phyloP scores from a whole-genome alignment of 2,329 filamentous ascomycete genomes.

The Delphinella strobiligena region DNA sequence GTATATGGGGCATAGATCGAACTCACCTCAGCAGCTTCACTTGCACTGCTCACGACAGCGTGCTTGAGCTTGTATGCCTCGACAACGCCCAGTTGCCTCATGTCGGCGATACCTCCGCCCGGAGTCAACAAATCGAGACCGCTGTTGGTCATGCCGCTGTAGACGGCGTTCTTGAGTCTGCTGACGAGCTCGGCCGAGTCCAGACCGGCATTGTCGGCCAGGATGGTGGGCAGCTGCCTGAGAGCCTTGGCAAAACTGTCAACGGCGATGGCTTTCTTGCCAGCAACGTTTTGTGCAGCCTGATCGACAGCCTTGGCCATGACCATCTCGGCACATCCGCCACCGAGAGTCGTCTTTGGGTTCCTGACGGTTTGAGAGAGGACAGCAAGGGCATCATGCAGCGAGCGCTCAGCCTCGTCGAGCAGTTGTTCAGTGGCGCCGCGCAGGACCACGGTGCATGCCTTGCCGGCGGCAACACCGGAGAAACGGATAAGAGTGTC shows the following conservation, averaged over 20 bases:
- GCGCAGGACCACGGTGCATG: conserved; percentile 91
- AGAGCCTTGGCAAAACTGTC: conserved; percentile 80
- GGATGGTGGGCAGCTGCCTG: conserved; percentile 86
- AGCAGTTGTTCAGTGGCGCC: conserved; percentile 94
- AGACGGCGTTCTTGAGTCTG: conserved; percentile 82
- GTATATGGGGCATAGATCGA: not conserved
- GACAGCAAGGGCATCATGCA: conserved; percentile 92
- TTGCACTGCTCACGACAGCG: conserved; percentile 93
- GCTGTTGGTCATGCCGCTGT: conserved; percentile 85
- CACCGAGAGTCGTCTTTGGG: conserved; percentile 84
- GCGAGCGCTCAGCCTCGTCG: conserved; percentile 88
- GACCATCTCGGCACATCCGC: conserved; percentile 94
- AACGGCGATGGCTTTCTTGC: conserved; percentile 92
- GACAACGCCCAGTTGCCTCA: conserved; percentile 88
- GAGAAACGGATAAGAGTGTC: conserved; percentile 97
- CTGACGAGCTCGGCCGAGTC: conserved; percentile 92
- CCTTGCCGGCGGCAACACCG: conserved; percentile 82
- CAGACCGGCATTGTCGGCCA: conserved; percentile 93
- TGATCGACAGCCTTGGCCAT: conserved; percentile 98
- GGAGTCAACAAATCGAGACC: conserved; percentile 81
- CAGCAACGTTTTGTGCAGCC: conserved; percentile 83
- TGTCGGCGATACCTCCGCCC: conserved; percentile 86
- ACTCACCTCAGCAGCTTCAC: conserved; percentile 87
- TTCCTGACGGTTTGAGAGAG: conserved; percentile 94
- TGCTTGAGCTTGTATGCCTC: conserved; percentile 98